Evolutionary conservation across 2,329 filamentous ascomycete genomes (phyloP).

Genomic region (Trichoderma citrinoviride): DNA sequence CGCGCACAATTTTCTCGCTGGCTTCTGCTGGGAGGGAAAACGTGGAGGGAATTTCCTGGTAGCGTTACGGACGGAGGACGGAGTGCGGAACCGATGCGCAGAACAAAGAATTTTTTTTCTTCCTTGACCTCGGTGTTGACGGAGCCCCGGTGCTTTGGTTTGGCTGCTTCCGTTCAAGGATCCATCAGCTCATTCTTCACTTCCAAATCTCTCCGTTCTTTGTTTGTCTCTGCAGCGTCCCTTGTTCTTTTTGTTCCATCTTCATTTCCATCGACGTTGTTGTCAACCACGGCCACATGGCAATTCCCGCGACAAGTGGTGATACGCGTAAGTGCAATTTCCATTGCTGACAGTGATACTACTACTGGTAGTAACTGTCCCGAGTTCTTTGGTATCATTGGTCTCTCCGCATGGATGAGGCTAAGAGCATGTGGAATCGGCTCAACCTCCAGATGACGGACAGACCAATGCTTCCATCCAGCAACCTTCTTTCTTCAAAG

Average conservation of each 20-base stretch:
- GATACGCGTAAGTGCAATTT: background rate
- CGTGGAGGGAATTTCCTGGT: background rate
- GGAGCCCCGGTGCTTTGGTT: background rate
- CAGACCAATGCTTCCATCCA: constrained; percentile 1
- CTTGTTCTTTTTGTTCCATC: no score
- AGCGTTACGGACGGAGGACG: background rate
- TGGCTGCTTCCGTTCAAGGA: background rate
- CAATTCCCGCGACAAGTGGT: background rate
- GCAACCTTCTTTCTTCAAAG: background rate
- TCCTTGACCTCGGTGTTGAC: background rate
- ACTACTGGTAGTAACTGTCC: no score
- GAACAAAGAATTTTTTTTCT: no score
- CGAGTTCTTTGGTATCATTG: no score
- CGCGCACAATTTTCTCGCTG: constrained; percentile 1
- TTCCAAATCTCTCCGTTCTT: no score
- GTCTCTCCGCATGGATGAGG: background rate
- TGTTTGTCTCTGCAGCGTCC: no score
- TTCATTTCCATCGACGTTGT: background rate
- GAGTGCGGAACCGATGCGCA: background rate
- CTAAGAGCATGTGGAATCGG: constrained; percentile 11
- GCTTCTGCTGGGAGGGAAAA: background rate
- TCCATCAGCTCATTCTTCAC: no score
- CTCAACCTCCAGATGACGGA: constrained; percentile 1
- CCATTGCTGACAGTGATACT: no score
- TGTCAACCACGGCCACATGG: background rate